Evolutionary conservation across 495 filamentous ascomycete species (phyloP).

Genomic region (Poronia punctata): DNA sequence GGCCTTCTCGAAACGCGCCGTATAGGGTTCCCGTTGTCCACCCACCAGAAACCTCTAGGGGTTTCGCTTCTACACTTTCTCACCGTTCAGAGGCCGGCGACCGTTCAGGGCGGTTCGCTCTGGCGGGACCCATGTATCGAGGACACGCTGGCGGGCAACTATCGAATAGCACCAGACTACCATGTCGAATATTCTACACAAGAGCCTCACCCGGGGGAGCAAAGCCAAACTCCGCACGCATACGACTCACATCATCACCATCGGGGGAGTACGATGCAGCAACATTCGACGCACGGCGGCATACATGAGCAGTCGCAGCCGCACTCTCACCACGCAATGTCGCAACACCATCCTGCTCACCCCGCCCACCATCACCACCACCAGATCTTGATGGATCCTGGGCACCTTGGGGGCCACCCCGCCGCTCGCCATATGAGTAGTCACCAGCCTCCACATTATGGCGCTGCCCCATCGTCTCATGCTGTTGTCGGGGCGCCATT

Average conservation of each 20-base stretch:
- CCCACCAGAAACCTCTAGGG: conserved; percentile 37
- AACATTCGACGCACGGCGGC: conserved; percentile 35
- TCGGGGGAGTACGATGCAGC: conserved; percentile 30
- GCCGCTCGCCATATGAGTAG: conserved; percentile 38
- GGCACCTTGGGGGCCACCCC: conserved; percentile 37
- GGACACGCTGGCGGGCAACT: conserved; percentile 60
- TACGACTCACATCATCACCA: conserved; percentile 47
- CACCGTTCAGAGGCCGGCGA: conserved; percentile 50
- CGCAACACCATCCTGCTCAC: conserved; percentile 40
- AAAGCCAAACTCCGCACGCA: conserved; percentile 42
- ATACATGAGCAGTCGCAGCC: conserved; percentile 38
- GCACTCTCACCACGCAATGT: conserved; percentile 41
- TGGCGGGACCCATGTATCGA: conserved; percentile 66
- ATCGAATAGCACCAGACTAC: conserved; percentile 52
- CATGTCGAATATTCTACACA: conserved; percentile 58
- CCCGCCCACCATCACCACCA: conserved; percentile 38
- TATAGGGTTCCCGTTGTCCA: conserved; percentile 13
- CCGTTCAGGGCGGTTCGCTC: conserved; percentile 64
- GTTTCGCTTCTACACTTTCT: conserved; percentile 42
- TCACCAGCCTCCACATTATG: conserved; percentile 41
- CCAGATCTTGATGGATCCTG: conserved; percentile 41
- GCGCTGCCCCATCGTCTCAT: conserved; percentile 35
- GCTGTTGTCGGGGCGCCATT: conserved; percentile 33
- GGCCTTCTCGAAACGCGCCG: conserved; percentile 23
- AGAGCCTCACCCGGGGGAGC: conserved; percentile 51